Conservation (phyloP, 495 filamentous ascomycete species). For the Lophiotrema nucula region DNA sequence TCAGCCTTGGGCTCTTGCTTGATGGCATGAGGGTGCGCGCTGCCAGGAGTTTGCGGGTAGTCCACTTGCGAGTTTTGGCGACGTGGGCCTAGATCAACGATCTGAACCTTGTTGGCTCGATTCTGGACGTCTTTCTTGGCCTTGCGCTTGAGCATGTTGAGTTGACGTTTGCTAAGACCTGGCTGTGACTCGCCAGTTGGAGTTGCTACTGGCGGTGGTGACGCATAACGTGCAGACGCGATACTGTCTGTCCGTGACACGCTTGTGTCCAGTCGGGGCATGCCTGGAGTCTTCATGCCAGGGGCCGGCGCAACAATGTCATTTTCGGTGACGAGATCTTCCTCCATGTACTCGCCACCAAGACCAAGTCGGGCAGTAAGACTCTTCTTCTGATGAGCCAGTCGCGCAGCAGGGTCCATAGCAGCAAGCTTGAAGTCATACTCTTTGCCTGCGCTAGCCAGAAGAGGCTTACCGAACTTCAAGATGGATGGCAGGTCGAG, state of each 20-base stretch:
- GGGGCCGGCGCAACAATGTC: conserved; percentile 49
- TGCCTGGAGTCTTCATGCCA: conserved; percentile 31
- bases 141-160: conserved; percentile 90
- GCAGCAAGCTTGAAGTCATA: conserved; percentile 76
- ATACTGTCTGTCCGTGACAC: conserved; percentile 39
- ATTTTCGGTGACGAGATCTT: conserved; percentile 68
- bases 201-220: conserved; percentile 49
- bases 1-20: conserved; percentile 60
- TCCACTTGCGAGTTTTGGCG: conserved; percentile 43
- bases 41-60: conserved; percentile 58
- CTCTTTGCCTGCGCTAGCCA: conserved; percentile 80
- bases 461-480: conserved; percentile 73
- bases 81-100: conserved; percentile 73
- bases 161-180: conserved; percentile 81
- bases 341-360: conserved; percentile 78
- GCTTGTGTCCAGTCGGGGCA: conserved; percentile 49
- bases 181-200: conserved; percentile 72
- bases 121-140: conserved; percentile 48
- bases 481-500: conserved; percentile 79
- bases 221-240: conserved; percentile 38
- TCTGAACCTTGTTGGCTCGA: conserved; percentile 81
- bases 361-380: conserved; percentile 80
- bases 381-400: conserved; percentile 86
- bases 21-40: conserved; percentile 67
- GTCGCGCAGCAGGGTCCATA: conserved; percentile 74